Evolutionary conservation across 352 stramenopile genomes (phyloP).

Genomic region (Phytophthora boehmeriae): DNA sequence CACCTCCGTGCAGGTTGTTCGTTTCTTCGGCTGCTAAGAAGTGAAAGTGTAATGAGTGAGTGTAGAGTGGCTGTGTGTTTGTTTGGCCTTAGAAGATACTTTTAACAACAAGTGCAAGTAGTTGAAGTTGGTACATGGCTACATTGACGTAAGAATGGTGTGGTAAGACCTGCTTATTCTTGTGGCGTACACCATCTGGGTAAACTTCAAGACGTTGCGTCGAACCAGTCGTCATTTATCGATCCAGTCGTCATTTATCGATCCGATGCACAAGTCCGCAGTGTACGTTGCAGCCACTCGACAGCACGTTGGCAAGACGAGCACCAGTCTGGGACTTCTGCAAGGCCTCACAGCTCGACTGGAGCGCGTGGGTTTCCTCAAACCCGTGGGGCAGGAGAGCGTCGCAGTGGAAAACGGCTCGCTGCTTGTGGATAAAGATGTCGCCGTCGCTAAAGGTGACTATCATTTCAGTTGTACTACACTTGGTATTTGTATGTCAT

Average conservation of each 20-base stretch:
- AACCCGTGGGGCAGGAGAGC: conserved; percentile 95
- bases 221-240: conserved; percentile 6
- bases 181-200: conserved; percentile 10
- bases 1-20: conserved; percentile 48
- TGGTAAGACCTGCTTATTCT: not conserved
- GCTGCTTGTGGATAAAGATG: conserved; percentile 92
- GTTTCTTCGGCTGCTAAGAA: conserved; percentile 44
- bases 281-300: conserved; percentile 89
- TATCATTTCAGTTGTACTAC: conserved; percentile 16
- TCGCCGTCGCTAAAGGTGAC: conserved; percentile 88
- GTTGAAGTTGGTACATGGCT: conserved; percentile 5
- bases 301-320: conserved; percentile 93
- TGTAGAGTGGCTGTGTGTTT: conserved; percentile 5
- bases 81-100: conserved; percentile 6
- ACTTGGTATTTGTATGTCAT: conserved; percentile 3
- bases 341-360: conserved; percentile 93
- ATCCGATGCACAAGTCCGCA: conserved; percentile 5
- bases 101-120: conserved; percentile 1
- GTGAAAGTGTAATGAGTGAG: conserved; percentile 1
- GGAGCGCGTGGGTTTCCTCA: conserved; percentile 91
- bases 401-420: conserved; percentile 68
- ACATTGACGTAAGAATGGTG: not conserved
- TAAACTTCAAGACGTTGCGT: conserved; percentile 8
- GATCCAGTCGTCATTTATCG: conserved; percentile 1
- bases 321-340: conserved; percentile 93